These are phyloP conservation scores for Sphaerobolus stellatus DNA, from an alignment of 1,284 basidiomycete species.

Conservation along the genomic window DNA sequence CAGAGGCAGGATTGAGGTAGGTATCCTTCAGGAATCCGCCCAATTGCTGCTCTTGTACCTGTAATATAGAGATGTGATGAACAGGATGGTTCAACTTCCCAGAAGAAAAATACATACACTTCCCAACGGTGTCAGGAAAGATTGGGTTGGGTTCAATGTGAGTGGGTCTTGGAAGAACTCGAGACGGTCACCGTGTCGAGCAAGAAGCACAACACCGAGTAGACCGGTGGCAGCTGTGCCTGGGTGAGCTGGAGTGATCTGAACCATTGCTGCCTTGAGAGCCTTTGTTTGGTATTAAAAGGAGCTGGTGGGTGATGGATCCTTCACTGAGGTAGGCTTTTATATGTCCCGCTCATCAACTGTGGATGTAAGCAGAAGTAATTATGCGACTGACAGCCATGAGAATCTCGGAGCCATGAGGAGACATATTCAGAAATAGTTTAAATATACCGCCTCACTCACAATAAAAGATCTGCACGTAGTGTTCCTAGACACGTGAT, in stretches of 20 bases:
- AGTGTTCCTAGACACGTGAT: no score
- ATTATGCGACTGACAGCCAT: background rate
- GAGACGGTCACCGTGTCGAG: conserved; percentile 80
- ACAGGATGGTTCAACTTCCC: background rate
- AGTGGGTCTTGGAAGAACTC: conserved; percentile 70
- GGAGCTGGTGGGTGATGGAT: background rate
- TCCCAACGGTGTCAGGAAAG: conserved; percentile 82
- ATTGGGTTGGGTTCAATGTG: conserved; percentile 67
- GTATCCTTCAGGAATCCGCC: conserved; percentile 64
- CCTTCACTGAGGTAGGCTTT: no score
- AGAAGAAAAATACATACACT: conserved; percentile 50
- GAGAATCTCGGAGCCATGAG: background rate
- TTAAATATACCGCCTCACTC: no score
- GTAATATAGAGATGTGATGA: background rate
- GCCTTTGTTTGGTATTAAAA: background rate
- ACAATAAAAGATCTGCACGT: no score
- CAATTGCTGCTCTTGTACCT: conserved; percentile 73
- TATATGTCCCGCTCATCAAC: background rate
- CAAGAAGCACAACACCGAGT: conserved; percentile 78
- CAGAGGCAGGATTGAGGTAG: conserved; percentile 65
- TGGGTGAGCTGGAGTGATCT: background rate
- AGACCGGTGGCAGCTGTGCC: conserved; percentile 30
- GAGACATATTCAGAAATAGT: no score
- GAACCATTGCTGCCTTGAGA: background rate
- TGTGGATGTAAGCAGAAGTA: background rate